Conservation (phyloP, 192 early-diverging fungal species). For the Umbelopsis sp. region DNA sequence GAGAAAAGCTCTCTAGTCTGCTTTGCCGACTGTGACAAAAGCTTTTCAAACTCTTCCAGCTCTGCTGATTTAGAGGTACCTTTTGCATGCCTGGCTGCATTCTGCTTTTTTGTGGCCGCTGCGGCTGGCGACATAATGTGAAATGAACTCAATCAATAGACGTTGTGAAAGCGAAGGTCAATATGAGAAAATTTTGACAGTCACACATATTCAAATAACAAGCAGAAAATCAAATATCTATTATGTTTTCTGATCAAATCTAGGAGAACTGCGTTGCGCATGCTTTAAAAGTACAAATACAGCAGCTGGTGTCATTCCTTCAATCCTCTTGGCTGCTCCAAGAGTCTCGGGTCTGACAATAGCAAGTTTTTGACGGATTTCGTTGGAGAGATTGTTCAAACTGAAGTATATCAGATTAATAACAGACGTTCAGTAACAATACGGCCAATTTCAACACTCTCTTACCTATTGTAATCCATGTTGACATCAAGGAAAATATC, state of each 20-base stretch:
- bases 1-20: slow-evolving; percentile 36
- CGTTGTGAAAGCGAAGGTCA: background rate
- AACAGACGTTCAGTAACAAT: background rate
- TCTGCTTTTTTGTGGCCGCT: background rate
- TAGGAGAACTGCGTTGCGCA: slow-evolving; percentile 40
- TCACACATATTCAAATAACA: background rate
- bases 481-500: slow-evolving; percentile 59
- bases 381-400: slow-evolving; percentile 57
- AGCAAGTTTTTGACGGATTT: slow-evolving; percentile 57
- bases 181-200: background rate
- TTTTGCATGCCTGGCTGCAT: background rate
- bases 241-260: background rate
- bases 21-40: slow-evolving; percentile 33
- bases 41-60: slow-evolving; percentile 13
- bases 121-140: slow-evolving; percentile 16
- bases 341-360: slow-evolving; percentile 55
- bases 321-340: slow-evolving; percentile 78
- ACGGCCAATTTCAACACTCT: background rate
- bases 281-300: slow-evolving; percentile 70
- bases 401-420: slow-evolving; percentile 31
- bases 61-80: background rate
- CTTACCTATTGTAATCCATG: slow-evolving; percentile 65
- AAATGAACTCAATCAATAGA: background rate
- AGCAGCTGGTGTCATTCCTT: slow-evolving; percentile 79
- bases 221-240: background rate